A percentile compares a stretch with the other conserved stretches of the same genome.
Conservation (phyloP, 345 rosid genomes). For the Eutrema yunnanense region DNA sequence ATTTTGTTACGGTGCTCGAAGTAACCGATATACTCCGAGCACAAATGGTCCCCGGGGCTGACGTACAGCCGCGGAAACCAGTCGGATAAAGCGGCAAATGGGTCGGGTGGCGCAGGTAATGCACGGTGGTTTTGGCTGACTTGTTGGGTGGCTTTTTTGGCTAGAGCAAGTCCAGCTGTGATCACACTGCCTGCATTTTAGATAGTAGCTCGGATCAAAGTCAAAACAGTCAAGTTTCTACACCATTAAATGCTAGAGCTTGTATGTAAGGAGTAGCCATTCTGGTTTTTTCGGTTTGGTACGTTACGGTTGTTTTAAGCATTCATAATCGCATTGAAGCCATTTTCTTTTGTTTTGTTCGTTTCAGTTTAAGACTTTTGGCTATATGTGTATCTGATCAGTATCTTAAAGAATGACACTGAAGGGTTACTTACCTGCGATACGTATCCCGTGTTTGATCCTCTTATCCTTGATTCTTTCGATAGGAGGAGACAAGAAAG, state of each 20-base stretch:
- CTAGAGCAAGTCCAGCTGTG: slow-evolving; percentile 78
- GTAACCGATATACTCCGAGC: slow-evolving; percentile 80
- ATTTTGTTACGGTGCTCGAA: slow-evolving; percentile 84
- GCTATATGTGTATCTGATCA: not conserved
- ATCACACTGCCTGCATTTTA: slow-evolving; percentile 52
- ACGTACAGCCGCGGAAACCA: slow-evolving; percentile 68
- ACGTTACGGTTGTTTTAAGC: no score
- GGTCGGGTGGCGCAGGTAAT: slow-evolving; percentile 40
- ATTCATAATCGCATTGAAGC: no score
- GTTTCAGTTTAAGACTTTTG: no score
- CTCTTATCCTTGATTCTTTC: slow-evolving; percentile 62
- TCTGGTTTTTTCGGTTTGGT: no score
- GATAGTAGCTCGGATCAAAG: not conserved
- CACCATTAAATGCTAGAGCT: no score
- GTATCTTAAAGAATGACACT: not conserved
- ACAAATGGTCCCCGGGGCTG: slow-evolving; percentile 59
- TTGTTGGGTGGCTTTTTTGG: slow-evolving; percentile 39
- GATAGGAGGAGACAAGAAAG: slow-evolving; percentile 69
- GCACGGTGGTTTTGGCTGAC: slow-evolving; percentile 37
- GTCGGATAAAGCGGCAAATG: slow-evolving; percentile 46
- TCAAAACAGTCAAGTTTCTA: no score
- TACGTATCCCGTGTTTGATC: slow-evolving; percentile 60
- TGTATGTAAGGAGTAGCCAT: no score
- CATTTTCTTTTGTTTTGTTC: no score
- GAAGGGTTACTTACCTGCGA: slow-evolving; percentile 44